Base-by-base conservation (phyloP, 176 grass and related monocot genomes). In the Raddia distichophylla region DNA sequence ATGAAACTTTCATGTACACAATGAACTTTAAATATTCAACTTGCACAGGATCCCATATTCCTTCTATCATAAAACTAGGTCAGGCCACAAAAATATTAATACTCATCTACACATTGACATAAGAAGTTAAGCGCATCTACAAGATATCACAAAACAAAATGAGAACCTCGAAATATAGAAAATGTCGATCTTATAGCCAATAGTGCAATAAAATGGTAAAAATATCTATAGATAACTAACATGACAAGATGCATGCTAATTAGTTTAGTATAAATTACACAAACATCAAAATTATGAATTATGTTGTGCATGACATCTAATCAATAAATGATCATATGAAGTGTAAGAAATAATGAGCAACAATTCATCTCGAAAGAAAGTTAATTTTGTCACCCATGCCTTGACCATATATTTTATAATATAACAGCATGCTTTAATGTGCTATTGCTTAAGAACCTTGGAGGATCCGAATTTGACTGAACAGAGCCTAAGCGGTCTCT, bases 181-280 rank as follows among this genome's bases (percentile, higher is more conserved):
- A 56, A 79, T 67, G 77, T 10, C 32, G 68, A 56, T 68, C 50
- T 20, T 50, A 57, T 8, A 3, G 47, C 34, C 35, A 32, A 16
- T 18, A 57, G 20, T 69, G 78, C 12, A 67, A 80, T 47, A 46
- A 46, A 34, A 80, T 80, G 12, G 17, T 80, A 47, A 79, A 65
- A 79, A 50, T 27, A 40, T 43, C 18, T 43, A 32, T 37, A 40
- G 10, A 11, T 27, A 7, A 55, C 49, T 79, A 7, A 10, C 56
- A 56, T 80, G 35, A 34, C 20, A 68, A 54, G 27, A 27, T 27
- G 27, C 27, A 27, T 27, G 27, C 32, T 54, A 79, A 67, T 55
- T 79, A 20, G 15, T 81, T 59, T 27, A 80, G 40, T 34, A 81
- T 16, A 81, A 48, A 60, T 35, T 11, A 60, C 33, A 81, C 15